A percentile compares a stretch with the other conserved stretches of the same genome.
Evolutionary conservation across 2,329 filamentous ascomycete genomes (phyloP).

Genomic region (Hymenoscyphus linearis): DNA sequence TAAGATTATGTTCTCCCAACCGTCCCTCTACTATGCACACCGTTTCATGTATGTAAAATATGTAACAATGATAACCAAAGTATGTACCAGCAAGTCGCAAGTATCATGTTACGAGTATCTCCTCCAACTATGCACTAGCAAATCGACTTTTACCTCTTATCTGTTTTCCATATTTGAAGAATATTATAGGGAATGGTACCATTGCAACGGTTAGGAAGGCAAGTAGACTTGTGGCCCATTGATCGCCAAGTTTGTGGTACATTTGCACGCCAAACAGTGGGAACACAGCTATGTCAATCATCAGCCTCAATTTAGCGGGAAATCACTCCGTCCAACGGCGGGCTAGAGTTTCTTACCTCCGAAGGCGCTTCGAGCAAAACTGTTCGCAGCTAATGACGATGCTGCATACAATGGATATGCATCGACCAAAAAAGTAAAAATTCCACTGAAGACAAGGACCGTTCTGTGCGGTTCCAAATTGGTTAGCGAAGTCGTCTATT

Average conservation of each 20-base stretch:
- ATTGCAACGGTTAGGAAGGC: conserved; percentile 57
- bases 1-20: conserved; percentile 7
- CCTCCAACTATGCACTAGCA: neutral
- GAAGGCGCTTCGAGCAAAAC: conserved; percentile 72
- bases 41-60: conserved; percentile 1
- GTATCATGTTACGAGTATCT: neutral
- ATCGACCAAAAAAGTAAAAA: conserved; percentile 80
- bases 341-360: conserved; percentile 38
- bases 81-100: neutral
- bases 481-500: conserved; percentile 25
- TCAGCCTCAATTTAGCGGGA: conserved; percentile 18
- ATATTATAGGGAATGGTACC: conserved; percentile 60
- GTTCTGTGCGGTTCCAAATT: conserved; percentile 44
- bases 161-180: conserved; percentile 55
- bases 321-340: neutral
- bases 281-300: conserved; percentile 53
- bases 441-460: conserved; percentile 73
- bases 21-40: neutral
- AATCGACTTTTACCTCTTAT: conserved; percentile 52
- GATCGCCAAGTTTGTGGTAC: conserved; percentile 63
- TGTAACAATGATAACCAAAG: conserved; percentile 1
- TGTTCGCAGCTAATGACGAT: conserved; percentile 76
- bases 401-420: conserved; percentile 73
- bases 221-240: conserved; percentile 61
- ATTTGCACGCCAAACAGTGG: conserved; percentile 70